phyloP scores from a whole-genome alignment of 2,329 filamentous ascomycete genomes.

The Pseudogymnoascus sp. region DNA sequence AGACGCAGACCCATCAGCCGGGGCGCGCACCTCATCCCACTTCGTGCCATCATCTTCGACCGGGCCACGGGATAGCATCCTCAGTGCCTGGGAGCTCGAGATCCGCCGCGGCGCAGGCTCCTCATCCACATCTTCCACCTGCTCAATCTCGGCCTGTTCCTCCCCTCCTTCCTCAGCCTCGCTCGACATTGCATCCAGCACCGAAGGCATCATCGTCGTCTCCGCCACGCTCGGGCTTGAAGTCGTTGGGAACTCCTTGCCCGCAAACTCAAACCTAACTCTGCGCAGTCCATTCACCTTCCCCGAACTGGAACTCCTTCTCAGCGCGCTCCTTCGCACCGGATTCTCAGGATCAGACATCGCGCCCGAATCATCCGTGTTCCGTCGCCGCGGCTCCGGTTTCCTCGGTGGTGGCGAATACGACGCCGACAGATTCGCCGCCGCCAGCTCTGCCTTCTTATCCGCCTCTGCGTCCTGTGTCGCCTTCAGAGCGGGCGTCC shows the following conservation, averaged over 20 bases:
- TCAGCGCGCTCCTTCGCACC: conserved; percentile 47
- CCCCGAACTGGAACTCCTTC: conserved; percentile 45
- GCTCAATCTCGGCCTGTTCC: conserved; percentile 28
- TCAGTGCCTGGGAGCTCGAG: conserved; percentile 47
- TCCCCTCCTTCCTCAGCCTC: conserved; percentile 22
- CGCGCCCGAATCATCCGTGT: conserved; percentile 34
- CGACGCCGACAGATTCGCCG: not conserved
- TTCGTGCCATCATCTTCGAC: conserved; percentile 36
- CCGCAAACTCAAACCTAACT: conserved; percentile 55
- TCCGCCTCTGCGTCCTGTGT: not conserved
- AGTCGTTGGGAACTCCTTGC: conserved; percentile 52
- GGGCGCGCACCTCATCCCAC: conserved; percentile 27
- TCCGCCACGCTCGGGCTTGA: conserved; percentile 37
- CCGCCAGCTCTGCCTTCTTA: not conserved
- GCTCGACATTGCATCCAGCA: not conserved
- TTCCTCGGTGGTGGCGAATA: not conserved
- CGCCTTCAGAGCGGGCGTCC: not conserved
- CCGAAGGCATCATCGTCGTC: not conserved
- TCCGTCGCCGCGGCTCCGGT: conserved; percentile 22
- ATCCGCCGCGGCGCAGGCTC: conserved; percentile 43
- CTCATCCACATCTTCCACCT: conserved; percentile 29
- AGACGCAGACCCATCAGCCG: conserved; percentile 27
- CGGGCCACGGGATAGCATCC: conserved; percentile 43
- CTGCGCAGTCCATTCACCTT: conserved; percentile 48
- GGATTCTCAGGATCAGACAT: conserved; percentile 46